Evolutionary conservation across 192 early-diverging fungal species (phyloP), one percentile per base, ranked within the genome.

Genomic region (Anaeromyces robustus): DNA sequence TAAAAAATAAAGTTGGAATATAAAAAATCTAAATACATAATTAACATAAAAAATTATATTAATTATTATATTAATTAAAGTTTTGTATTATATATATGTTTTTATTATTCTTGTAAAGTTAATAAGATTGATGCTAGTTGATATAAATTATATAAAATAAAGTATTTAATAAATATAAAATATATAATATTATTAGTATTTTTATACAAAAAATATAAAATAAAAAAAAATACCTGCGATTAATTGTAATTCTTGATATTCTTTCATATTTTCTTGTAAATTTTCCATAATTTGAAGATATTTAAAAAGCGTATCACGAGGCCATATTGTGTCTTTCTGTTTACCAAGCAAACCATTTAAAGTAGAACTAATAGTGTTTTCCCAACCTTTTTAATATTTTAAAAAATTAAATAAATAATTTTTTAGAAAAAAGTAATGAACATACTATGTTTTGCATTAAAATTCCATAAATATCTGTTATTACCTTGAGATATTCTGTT

Each of bases 201-300:
- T 7, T 34, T 12, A 12, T 39, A 39, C 37, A n/a, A n/a, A n/a
- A n/a, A n/a, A n/a, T n/a, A n/a, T n/a, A n/a, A n/a, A n/a, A n/a
- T n/a, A n/a, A n/a, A n/a, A n/a, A n/a, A n/a, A n/a, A n/a, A n/a
- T 79, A 85, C 81, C 32, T 4, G 85, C 86, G 79, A 88, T 30
- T 18, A 82, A 79, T 79, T 87, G 85, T 78, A 88, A 77, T 79
- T 88, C 87, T 82, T 87, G 83, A 80, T 87, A 87, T 79, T 88
- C 87, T 34, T 83, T 81, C 83, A 87, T 85, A 77, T 88, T 88
- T 78, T 88, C 87, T 79, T 86, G 77, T 28, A 87, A 37, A 12
- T 30, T 83, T 81, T 88, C 87, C 87, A 88, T 87, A 43, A 85
- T 77, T 77, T 88, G 87, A 31, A 88, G 77, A 77, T 88, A 88